A percentile compares a stretch with the other conserved stretches of the same genome.
Conservation (phyloP, 371 early-diverging fungal genomes). For the Mucor piriformis region DNA sequence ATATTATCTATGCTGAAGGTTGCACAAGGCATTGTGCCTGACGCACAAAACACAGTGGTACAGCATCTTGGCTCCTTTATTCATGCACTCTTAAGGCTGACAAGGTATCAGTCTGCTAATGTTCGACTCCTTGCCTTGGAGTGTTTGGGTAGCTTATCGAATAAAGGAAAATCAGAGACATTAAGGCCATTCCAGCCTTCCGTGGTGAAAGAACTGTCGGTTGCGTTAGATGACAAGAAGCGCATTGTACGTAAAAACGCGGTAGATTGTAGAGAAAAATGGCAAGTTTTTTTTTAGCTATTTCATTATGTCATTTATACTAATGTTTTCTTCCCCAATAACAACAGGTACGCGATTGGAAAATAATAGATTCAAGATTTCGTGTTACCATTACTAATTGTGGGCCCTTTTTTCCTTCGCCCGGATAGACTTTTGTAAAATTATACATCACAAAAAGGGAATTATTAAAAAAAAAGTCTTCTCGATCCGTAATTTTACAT, state of each 20-base stretch:
- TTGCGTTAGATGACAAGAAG: slow-evolving; percentile 83
- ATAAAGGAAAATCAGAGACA: slow-evolving; percentile 12
- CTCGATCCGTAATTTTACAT: background rate
- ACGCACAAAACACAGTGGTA: slow-evolving; percentile 15
- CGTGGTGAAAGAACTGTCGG: slow-evolving; percentile 62
- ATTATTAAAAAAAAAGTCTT: background rate
- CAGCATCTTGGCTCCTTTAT: slow-evolving; percentile 29
- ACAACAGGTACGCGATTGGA: slow-evolving; percentile 15
- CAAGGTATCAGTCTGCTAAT: slow-evolving; percentile 3
- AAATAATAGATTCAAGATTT: background rate
- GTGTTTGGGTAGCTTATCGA: slow-evolving; percentile 49
- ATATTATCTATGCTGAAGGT: slow-evolving; percentile 25
- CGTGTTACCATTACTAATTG: background rate
- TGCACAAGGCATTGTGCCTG: slow-evolving; percentile 24
- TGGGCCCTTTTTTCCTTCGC: background rate
- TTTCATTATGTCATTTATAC: background rate
- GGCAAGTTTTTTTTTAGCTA: slow-evolving; percentile 61
- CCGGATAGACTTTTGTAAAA: background rate
- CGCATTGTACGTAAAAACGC: slow-evolving; percentile 82
- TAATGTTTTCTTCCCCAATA: background rate
- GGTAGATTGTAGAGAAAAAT: slow-evolving; percentile 77
- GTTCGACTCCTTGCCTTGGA: slow-evolving; percentile 66
- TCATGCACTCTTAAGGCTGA: slow-evolving; percentile 29
- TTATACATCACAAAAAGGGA: background rate
- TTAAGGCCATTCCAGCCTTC: slow-evolving; percentile 44